Evolutionary conservation across 148 eudicot genomes (phyloP).

Genomic region (Rhododendron henanense): DNA sequence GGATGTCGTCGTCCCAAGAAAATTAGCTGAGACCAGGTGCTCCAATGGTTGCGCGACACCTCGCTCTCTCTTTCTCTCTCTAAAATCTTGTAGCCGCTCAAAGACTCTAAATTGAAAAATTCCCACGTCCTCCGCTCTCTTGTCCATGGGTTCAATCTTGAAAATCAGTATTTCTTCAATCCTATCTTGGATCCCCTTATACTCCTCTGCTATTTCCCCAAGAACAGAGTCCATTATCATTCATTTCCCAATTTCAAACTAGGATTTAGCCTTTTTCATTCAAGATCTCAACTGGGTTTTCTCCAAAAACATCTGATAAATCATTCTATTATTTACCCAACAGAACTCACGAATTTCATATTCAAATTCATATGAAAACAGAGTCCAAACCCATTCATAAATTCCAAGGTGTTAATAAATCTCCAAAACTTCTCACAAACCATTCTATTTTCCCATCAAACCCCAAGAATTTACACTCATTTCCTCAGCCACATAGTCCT

Average conservation of each 20-base stretch:
- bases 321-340: not conserved
- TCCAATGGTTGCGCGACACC: not conserved
- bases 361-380: not conserved
- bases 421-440: not conserved
- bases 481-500: too few species aligned
- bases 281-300: not conserved
- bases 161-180: conserved; percentile 4
- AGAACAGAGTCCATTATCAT: not conserved
- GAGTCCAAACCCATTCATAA: not conserved
- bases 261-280: not conserved
- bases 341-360: not conserved
- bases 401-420: not conserved
- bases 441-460: not conserved
- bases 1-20: not conserved
- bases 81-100: not conserved
- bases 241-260: not conserved
- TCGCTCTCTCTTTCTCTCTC: not conserved
- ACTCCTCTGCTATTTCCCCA: not conserved
- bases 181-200: conserved; percentile 6
- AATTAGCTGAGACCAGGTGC: not conserved
- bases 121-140: not conserved
- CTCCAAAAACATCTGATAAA: not conserved
- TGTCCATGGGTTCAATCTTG: conserved; percentile 3
- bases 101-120: not conserved
- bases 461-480: too few species aligned